Percentiles rank a stretch among this genome's conserved stretches.
phyloP scores from a whole-genome alignment of 257 asterid species.

The Leonotis leonurus region DNA sequence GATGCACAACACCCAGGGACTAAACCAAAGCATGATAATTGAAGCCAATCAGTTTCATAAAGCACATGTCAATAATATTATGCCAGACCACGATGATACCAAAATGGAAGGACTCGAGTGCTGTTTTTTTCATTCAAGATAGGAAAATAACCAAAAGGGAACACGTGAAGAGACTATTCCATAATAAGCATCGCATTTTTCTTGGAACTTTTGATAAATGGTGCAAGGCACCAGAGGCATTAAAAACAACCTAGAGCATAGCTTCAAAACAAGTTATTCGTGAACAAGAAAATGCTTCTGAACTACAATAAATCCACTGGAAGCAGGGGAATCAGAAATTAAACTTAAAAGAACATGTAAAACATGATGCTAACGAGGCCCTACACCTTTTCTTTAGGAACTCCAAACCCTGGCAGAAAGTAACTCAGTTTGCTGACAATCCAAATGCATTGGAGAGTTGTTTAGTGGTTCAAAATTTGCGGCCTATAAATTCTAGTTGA shows the following conservation, averaged over 20 bases:
- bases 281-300: too few relatives aligned
- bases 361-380: background rate
- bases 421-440: background rate
- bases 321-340: background rate
- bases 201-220: background rate
- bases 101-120: too few relatives aligned
- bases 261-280: too few relatives aligned
- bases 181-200: background rate
- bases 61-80: too few relatives aligned
- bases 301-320: background rate
- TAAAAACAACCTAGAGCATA: too few relatives aligned
- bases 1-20: too few relatives aligned
- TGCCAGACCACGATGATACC: too few relatives aligned
- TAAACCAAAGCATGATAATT: too few relatives aligned
- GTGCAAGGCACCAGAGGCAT: constrained; percentile 2
- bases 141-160: background rate
- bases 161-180: background rate
- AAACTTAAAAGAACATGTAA: background rate
- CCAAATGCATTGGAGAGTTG: background rate
- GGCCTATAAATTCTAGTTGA: background rate
- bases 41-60: too few relatives aligned
- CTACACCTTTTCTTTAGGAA: background rate
- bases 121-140: too few relatives aligned
- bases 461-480: background rate
- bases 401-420: background rate